These are phyloP conservation scores for Aspergillus hancockii DNA, from an alignment of 495 filamentous ascomycete genomes.

Conservation along the genomic window DNA sequence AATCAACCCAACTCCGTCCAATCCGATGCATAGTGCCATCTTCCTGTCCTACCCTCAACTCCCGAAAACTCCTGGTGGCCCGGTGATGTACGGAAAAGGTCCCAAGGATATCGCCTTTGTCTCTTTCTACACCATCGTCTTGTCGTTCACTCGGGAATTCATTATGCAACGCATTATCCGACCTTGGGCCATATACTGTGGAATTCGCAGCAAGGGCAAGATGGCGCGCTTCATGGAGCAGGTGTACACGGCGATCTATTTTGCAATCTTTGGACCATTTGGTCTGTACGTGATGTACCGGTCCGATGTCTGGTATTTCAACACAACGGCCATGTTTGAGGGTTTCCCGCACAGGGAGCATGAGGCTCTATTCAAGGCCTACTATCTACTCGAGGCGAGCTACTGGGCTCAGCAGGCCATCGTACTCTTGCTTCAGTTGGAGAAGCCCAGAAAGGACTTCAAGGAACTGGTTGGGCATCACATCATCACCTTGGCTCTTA, in stretches of 20 bases:
- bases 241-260: constrained; percentile 96
- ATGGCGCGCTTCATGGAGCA: constrained; percentile 96
- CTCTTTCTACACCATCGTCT: constrained; percentile 82
- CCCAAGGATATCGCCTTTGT: constrained; percentile 82
- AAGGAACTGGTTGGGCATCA: constrained; percentile 94
- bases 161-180: constrained; percentile 91
- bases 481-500: constrained; percentile 87
- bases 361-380: constrained; percentile 88
- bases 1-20: constrained; percentile 75
- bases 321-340: constrained; percentile 89
- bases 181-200: constrained; percentile 68
- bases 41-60: constrained; percentile 90
- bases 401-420: constrained; percentile 98
- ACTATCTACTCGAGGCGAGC: constrained; percentile 91
- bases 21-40: constrained; percentile 82
- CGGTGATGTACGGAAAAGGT: constrained; percentile 87
- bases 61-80: constrained; percentile 49
- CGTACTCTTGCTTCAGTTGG: constrained; percentile 82
- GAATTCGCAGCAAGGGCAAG: constrained; percentile 75
- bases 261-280: constrained; percentile 77
- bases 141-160: constrained; percentile 94
- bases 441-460: constrained; percentile 96
- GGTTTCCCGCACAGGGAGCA: constrained; percentile 85
- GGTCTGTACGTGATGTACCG: constrained; percentile 91
- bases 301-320: constrained; percentile 97